These are phyloP conservation scores for Termitomyces sp. DNA, from an alignment of 768 basidiomycete species.

Conservation along the genomic window DNA sequence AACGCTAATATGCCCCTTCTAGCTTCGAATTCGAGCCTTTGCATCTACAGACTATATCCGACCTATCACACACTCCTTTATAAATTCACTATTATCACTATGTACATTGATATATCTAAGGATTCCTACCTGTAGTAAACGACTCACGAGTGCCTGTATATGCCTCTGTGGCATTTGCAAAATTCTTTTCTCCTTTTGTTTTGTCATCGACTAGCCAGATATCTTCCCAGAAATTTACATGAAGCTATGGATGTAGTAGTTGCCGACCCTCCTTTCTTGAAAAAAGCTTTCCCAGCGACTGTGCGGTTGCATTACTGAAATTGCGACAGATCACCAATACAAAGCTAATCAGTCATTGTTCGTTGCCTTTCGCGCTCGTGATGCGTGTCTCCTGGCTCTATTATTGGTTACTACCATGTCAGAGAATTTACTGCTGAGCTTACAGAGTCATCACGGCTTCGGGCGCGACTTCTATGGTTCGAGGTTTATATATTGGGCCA, in stretches of 20 bases:
- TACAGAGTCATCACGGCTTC: too few species aligned
- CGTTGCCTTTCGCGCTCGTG: too few species aligned
- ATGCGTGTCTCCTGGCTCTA: too few species aligned
- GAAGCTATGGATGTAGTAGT: conserved; percentile 36
- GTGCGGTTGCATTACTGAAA: background rate
- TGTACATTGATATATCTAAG: background rate
- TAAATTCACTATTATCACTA: conserved; percentile 7
- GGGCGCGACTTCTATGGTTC: too few species aligned
- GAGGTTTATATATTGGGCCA: too few species aligned
- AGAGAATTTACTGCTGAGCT: too few species aligned
- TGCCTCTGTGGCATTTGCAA: too few species aligned
- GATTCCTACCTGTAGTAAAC: too few species aligned
- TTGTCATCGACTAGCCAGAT: conserved; percentile 32
- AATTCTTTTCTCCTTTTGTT: too few species aligned
- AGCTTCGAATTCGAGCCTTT: too few species aligned
- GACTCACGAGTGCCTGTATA: too few species aligned
- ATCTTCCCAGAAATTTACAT: conserved; percentile 30
- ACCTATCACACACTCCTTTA: conserved; percentile 12
- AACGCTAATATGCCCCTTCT: background rate
- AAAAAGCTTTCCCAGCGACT: conserved; percentile 21
- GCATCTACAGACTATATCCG: background rate
- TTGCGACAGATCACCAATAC: conserved; percentile 34
- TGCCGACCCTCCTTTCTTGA: conserved; percentile 45
- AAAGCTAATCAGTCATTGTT: conserved; percentile 23
- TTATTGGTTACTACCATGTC: too few species aligned